phyloP scores from a whole-genome alignment of 2,329 filamentous ascomycete genomes.

The Parastagonospora nodorum region DNA sequence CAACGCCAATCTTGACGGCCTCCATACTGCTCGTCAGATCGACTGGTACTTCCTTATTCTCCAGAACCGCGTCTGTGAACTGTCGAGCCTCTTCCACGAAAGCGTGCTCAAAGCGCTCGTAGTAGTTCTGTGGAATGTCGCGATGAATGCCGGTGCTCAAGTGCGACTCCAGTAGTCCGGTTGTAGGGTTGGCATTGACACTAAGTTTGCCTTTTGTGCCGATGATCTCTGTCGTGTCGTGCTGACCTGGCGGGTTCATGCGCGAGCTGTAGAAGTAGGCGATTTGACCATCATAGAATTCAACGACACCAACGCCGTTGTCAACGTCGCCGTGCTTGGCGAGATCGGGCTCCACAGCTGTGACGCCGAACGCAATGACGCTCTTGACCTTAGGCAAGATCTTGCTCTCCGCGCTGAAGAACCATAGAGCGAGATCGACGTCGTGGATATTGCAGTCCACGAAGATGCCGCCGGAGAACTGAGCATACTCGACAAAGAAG shows the following conservation, averaged over 20 bases:
- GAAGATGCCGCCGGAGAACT: conserved; percentile 70
- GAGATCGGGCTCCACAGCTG: conserved; percentile 63
- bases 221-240: conserved; percentile 70
- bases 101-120: conserved; percentile 65
- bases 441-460: conserved; percentile 75
- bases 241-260: conserved; percentile 72
- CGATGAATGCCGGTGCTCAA: conserved; percentile 59
- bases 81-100: conserved; percentile 69
- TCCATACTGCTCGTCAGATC: conserved; percentile 63
- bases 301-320: conserved; percentile 67
- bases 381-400: conserved; percentile 56
- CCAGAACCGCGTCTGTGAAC: conserved; percentile 64
- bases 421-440: conserved; percentile 69
- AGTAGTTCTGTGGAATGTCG: conserved; percentile 67
- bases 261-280: conserved; percentile 67
- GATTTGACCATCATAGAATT: conserved; percentile 68
- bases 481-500: conserved; percentile 71
- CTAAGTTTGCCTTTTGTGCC: conserved; percentile 68
- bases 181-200: conserved; percentile 63
- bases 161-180: conserved; percentile 61
- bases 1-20: conserved; percentile 64
- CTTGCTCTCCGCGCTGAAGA: conserved; percentile 50
- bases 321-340: conserved; percentile 64
- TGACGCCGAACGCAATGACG: conserved; percentile 62
- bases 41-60: conserved; percentile 61